phyloP scores from a whole-genome alignment of 306 rosid genomes.

The Phaseolus lunatus region DNA sequence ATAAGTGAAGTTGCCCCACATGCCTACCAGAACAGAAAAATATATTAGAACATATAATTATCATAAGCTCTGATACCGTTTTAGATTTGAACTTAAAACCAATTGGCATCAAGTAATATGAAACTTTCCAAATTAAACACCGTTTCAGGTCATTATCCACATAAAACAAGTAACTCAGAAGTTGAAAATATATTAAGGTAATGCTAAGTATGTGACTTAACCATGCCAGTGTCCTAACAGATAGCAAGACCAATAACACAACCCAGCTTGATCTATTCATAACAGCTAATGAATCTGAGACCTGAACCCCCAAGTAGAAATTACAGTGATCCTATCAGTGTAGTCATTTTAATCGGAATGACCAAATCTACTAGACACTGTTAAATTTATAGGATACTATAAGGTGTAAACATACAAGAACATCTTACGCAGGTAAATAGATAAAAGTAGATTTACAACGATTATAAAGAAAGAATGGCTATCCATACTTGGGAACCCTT shows the following conservation, averaged over 20 bases:
- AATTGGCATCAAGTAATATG: no score
- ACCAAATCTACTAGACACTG: constrained; percentile 14
- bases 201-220: constrained; percentile 12
- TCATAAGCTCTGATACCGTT: no score
- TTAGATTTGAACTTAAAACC: no score
- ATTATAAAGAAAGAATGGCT: constrained; percentile 34
- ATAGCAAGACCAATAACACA: constrained; percentile 27
- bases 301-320: neutral
- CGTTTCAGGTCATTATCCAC: constrained; percentile 14
- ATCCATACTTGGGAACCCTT: constrained; percentile 86
- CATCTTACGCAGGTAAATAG: constrained; percentile 26
- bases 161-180: neutral
- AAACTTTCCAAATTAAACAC: neutral
- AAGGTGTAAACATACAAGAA: constrained; percentile 21
- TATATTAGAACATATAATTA: no score
- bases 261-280: constrained; percentile 24
- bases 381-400: constrained; percentile 29
- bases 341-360: neutral
- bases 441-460: constrained; percentile 17
- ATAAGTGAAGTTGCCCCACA: no score
- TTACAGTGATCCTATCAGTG: constrained; percentile 7
- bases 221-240: no score
- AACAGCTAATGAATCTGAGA: neutral
- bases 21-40: no score
- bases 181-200: neutral